phyloP scores from a whole-genome alignment of 192 early-diverging fungal species.

The Diversispora epigaea region DNA sequence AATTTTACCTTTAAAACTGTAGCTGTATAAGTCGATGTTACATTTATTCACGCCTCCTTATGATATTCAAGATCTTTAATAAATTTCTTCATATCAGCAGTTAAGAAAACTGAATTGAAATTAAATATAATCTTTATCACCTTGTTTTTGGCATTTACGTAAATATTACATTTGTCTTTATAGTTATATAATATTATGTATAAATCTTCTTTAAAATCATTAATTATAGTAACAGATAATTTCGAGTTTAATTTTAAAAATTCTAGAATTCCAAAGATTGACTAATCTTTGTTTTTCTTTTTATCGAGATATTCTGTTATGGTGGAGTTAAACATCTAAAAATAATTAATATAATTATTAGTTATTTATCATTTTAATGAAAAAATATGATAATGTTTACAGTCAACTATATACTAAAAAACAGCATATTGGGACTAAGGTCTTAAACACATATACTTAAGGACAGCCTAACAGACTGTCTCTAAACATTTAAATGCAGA shows the following conservation, averaged over 20 bases:
- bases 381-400: background rate
- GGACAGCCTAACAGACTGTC: background rate
- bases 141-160: background rate
- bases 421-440: background rate
- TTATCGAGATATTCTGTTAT: background rate
- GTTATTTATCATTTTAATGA: background rate
- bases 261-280: conserved; percentile 1
- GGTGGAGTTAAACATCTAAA: conserved; percentile 1
- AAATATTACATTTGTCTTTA: background rate
- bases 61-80: conserved; percentile 1
- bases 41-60: background rate
- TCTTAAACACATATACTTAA: conserved; percentile 2
- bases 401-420: conserved; percentile 3
- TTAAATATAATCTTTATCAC: background rate
- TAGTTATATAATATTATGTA: background rate
- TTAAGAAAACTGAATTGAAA: background rate
- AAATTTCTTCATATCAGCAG: background rate
- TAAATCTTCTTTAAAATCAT: background rate
- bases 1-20: conserved; percentile 3
- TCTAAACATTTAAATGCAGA: conserved; percentile 8
- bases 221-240: background rate
- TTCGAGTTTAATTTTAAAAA: background rate
- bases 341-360: background rate
- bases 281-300: conserved; percentile 1
- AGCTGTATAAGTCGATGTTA: background rate